Conservation (phyloP, 192 early-diverging fungal genomes). For the Coemansia sp. region DNA sequence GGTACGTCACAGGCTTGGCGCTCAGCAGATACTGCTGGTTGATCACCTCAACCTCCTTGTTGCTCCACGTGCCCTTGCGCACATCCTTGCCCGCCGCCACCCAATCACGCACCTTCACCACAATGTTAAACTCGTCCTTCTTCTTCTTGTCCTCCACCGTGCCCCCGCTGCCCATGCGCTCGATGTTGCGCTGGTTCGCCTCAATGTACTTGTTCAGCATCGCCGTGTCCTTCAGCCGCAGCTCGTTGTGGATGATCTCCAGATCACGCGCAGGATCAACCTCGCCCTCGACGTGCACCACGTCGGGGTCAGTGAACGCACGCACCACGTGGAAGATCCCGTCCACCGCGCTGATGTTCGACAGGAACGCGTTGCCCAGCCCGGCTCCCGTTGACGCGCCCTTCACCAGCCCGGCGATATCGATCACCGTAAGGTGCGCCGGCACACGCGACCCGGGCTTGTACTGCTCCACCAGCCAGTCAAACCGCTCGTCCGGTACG, state of each 20-base stretch:
- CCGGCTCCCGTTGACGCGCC: slow-evolving; percentile 76
- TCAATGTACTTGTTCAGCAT: slow-evolving; percentile 74
- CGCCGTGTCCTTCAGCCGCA: slow-evolving; percentile 91
- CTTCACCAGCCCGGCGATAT: slow-evolving; percentile 98
- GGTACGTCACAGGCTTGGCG: slow-evolving; percentile 95
- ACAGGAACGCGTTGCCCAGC: slow-evolving; percentile 93
- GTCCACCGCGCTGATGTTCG: slow-evolving; percentile 83
- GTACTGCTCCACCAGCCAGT: slow-evolving; percentile 71
- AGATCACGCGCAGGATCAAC: slow-evolving; percentile 91
- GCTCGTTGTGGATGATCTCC: slow-evolving; percentile 92
- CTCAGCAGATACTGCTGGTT: slow-evolving; percentile 84
- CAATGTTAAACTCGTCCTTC: slow-evolving; percentile 79
- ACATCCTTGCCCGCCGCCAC: slow-evolving; percentile 82
- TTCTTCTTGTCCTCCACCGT: slow-evolving; percentile 81
- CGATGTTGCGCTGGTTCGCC: slow-evolving; percentile 63
- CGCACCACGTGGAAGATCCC: slow-evolving; percentile 83
- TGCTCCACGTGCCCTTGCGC: slow-evolving; percentile 85
- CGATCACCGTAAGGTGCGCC: slow-evolving; percentile 87
- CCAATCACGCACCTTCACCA: slow-evolving; percentile 74
- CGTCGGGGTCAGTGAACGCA: slow-evolving; percentile 89
- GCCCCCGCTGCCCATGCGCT: slow-evolving; percentile 74
- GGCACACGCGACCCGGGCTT: slow-evolving; percentile 66
- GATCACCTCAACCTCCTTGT: slow-evolving; percentile 90
- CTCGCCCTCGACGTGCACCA: slow-evolving; percentile 90
- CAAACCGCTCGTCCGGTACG: slow-evolving; percentile 88